Conservation (phyloP, 1,139 yeast species). For the Taphrina pruni region DNA sequence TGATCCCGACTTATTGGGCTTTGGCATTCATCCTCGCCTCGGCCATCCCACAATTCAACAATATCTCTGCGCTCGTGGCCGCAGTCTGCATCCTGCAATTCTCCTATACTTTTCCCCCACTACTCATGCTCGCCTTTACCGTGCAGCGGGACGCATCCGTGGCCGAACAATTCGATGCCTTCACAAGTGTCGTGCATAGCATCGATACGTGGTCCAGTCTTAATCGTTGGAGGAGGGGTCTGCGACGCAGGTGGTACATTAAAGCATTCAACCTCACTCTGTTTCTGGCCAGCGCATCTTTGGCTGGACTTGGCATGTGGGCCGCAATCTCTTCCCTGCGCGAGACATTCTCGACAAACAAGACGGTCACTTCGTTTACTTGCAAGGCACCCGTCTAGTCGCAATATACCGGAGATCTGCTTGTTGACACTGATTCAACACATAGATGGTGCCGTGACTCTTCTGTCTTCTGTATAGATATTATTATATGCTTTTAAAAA, state of each 20-base stretch:
- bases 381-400: conserved; percentile 17
- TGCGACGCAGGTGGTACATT: conserved; percentile 10
- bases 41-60: conserved; percentile 61
- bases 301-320: conserved; percentile 22
- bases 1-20: conserved; percentile 56
- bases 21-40: conserved; percentile 59
- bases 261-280: conserved; percentile 7
- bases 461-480: too few species aligned
- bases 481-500: neutral
- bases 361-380: neutral
- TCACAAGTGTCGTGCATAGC: neutral
- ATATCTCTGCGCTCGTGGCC: conserved; percentile 60
- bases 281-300: neutral
- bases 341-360: neutral
- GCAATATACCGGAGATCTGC: too few species aligned
- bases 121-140: conserved; percentile 48
- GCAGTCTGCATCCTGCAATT: conserved; percentile 59
- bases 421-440: too few species aligned
- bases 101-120: conserved; percentile 58
- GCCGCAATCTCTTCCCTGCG: conserved; percentile 2
- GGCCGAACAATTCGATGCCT: conserved; percentile 11
- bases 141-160: conserved; percentile 4
- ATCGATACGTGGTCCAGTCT: neutral
- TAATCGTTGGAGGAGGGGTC: conserved; percentile 1
- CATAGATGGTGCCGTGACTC: too few species aligned